Evolutionary conservation across 2,329 filamentous ascomycete species (phyloP), one percentile per base, ranked within the genome.

Genomic region (Epicoccum nigrum): DNA sequence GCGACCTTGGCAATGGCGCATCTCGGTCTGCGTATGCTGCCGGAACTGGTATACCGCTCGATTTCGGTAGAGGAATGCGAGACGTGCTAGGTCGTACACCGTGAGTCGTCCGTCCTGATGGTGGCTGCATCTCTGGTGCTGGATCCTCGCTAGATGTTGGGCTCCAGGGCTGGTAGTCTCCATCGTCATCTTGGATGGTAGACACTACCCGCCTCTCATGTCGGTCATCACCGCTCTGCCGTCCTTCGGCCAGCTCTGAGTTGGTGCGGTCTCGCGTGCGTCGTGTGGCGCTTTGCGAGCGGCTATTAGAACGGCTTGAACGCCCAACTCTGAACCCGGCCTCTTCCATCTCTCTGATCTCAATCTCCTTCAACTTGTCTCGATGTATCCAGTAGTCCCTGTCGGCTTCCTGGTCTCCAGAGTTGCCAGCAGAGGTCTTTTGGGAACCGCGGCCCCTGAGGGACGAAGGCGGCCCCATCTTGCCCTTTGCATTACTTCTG

Each of bases 321-420:
- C 74, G 81, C 51, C 76, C 79, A 75, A 56, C 85, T 79, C 54
- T 78, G 62, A 92, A 86, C 23, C 89, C 90, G 6, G 89, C 89
- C 52, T 88, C 89, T 70, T 91, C 87, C 56, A 94, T 80, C 74
- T 94, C 90, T 65, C 86, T 82, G 61, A 79, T 93, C 74, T 94
- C 90, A 61, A 93, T 94, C 67, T 84, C 84, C 46, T 88, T 89
- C 55, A 94, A 76, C 74, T 93, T 93, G 74, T 94, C 90, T 49
- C 90, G 80, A 67, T 94, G 90, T 63, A 94, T 93, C 90, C 90
- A 94, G 71, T 90, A 87, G 25, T 86, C 88, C 54, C 84, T 80
- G 54, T 88, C 86, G 31, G 64, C 64, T 44, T 72, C 69, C 20
- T 53, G 45, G 15, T 63, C 66, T 27, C 44, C 38, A 13, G 50